Percentiles rank a stretch among this genome's conserved stretches.
phyloP scores from a whole-genome alignment of 176 grass and related monocot species.

The Hordeum marinum region DNA sequence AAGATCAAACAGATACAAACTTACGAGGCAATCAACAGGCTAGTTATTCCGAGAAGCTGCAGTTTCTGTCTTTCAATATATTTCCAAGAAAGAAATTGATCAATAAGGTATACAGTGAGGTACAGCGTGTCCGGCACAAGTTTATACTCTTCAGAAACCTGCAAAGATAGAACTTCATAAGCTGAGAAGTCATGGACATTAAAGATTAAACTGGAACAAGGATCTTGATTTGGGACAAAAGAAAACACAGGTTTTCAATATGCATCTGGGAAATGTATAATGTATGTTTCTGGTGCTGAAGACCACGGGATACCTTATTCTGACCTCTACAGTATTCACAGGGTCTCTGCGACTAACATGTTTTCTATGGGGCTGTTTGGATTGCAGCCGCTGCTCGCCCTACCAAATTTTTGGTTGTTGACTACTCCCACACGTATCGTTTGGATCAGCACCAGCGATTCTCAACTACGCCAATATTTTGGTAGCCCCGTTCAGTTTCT shows the following conservation, averaged over 20 bases:
- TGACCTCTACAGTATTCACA: constrained; percentile 1
- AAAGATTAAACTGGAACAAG: background rate
- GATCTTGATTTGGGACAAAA: background rate
- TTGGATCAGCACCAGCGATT: too few relatives aligned
- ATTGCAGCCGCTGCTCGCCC: too few relatives aligned
- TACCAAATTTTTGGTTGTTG: too few relatives aligned
- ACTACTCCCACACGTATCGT: too few relatives aligned
- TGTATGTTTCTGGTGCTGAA: constrained; percentile 1
- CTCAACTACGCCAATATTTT: too few relatives aligned
- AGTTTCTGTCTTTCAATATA: constrained; percentile 68
- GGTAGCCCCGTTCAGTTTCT: too few relatives aligned
- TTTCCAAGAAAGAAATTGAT: constrained; percentile 63
- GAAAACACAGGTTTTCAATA: background rate
- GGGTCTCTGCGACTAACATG: background rate
- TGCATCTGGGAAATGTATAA: background rate
- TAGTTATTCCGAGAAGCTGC: constrained; percentile 88
- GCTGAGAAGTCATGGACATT: background rate
- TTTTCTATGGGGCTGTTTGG: too few relatives aligned
- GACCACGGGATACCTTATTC: background rate
- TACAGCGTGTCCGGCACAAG: constrained; percentile 92
- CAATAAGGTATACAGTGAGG: constrained; percentile 79
- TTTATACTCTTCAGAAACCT: constrained; percentile 90
- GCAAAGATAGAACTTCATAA: constrained; percentile 30
- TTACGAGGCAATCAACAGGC: constrained; percentile 98
- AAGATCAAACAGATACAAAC: constrained; percentile 17